Percentiles rank a stretch among this genome's conserved stretches.
Conservation (phyloP, 2,329 filamentous ascomycete species). For the Monascus ruber region DNA sequence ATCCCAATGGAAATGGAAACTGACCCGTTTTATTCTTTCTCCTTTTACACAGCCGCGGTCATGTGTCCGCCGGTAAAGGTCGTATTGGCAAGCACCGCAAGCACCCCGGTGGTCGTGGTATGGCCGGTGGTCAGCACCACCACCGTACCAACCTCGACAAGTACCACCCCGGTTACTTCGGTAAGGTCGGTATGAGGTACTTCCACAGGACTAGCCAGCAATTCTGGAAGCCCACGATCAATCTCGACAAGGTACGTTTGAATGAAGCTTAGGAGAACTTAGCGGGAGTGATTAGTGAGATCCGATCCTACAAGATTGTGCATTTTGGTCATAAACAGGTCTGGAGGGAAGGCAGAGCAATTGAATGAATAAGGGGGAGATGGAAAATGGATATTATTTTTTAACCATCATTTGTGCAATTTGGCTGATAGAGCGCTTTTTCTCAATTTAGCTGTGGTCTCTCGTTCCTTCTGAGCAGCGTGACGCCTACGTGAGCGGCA, state of each 20-base stretch:
- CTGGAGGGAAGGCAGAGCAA: neutral
- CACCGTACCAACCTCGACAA: constrained; percentile 87
- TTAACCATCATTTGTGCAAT: neutral
- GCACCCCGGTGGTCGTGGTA: constrained; percentile 67
- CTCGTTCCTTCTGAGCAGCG: constrained; percentile 88
- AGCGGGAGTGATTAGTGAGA: too few relatives aligned
- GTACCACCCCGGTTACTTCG: constrained; percentile 98
- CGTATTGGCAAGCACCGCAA: constrained; percentile 99
- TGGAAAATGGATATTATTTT: neutral
- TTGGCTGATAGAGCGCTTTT: constrained; percentile 10
- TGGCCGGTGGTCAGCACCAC: constrained; percentile 99
- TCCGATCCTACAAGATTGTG: neutral
- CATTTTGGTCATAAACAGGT: constrained; percentile 1
- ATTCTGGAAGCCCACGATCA: constrained; percentile 98
- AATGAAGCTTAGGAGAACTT: constrained; percentile 2
- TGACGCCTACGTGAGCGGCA: constrained; percentile 71
- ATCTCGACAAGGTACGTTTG: constrained; percentile 85
- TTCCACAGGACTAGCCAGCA: constrained; percentile 95
- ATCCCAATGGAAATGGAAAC: constrained; percentile 4
- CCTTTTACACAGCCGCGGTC: constrained; percentile 60
- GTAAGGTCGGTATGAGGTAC: constrained; percentile 89
- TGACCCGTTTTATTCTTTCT: constrained; percentile 11
- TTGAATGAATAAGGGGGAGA: constrained; percentile 1
- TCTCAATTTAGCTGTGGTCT: constrained; percentile 64
- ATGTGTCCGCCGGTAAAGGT: constrained; percentile 97